Conservation (phyloP, 768 basidiomycete species). For the Agrocybe pediades region DNA sequence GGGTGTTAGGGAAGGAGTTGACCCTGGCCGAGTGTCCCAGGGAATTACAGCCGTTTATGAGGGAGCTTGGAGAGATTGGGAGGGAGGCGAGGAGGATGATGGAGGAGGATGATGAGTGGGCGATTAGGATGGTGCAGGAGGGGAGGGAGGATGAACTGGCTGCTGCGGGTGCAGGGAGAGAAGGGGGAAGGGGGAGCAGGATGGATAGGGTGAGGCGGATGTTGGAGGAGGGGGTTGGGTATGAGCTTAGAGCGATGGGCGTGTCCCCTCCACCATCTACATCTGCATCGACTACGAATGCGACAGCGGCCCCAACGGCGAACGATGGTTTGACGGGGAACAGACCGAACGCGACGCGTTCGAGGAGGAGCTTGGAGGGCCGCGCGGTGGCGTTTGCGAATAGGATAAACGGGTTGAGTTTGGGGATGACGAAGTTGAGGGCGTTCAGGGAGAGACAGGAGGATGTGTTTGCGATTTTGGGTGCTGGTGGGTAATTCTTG, state of each 20-base stretch:
- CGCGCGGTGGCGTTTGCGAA: too few species aligned
- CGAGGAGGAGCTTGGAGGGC: too few species aligned
- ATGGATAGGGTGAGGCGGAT: slow-evolving; percentile 62
- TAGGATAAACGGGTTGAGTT: too few species aligned
- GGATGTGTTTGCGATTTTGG: too few species aligned
- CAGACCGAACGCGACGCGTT: too few species aligned
- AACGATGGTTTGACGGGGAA: too few species aligned
- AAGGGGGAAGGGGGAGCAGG: slow-evolving; percentile 16
- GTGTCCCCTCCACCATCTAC: neutral
- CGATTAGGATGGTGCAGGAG: slow-evolving; percentile 43
- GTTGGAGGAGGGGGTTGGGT: slow-evolving; percentile 61
- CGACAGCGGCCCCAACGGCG: too few species aligned
- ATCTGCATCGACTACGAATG: too few species aligned
- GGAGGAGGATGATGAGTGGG: slow-evolving; percentile 53
- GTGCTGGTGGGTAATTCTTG: too few species aligned
- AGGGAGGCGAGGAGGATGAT: slow-evolving; percentile 47
- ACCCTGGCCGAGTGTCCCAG: slow-evolving; percentile 63
- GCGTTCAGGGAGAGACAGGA: too few species aligned
- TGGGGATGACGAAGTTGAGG: too few species aligned
- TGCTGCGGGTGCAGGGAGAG: too few species aligned
- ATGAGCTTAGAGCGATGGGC: slow-evolving; percentile 15
- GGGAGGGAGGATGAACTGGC: slow-evolving; percentile 34
- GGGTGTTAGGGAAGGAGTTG: slow-evolving; percentile 59
- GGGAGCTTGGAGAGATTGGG: slow-evolving; percentile 60
- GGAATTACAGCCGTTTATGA: slow-evolving; percentile 69